Evolutionary conservation across 768 basidiomycete species (phyloP), one percentile per base, ranked within the genome.

Genomic region (Pisolithus marmoratus): DNA sequence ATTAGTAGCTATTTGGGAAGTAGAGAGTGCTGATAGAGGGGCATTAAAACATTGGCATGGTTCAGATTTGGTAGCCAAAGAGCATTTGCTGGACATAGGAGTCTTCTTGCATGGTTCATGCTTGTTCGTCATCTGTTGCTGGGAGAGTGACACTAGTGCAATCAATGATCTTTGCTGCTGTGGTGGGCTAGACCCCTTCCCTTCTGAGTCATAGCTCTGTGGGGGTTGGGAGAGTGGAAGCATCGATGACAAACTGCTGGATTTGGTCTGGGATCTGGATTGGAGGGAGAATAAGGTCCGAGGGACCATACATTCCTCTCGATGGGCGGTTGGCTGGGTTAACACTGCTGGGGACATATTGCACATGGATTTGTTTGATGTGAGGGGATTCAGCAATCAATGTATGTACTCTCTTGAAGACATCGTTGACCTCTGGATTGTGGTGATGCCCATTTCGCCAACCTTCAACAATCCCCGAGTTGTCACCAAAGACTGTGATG

Each of bases 401-500:
- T 1, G 34, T n/a, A 11, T 51, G 46, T 1, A 57, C 9, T 11
- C 45, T 36, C 14, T 46, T 53, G 58, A 58, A 58, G 7, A 58
- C 49, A 6, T 34, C 22, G 27, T 59, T 59, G 50, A 55, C 43
- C 2, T 17, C 27, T 22, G 3, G 14, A 44, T 59, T 59, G 15
- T 41, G 42, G 37, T 57, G 58, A 9, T 38, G n/a, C 4, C 49
- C 40, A 11, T 31, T 46, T 23, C 22, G 12, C 56, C 56, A 59
- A 47, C 55, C 50, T 8, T 57, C 56, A 27, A 59, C 49, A n/a
- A 59, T 41, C 6, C 44, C 42, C 0, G 22, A 46, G 45, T 58
- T 58, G 55, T 58, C 57, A 8, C 50, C 49, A 38, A 44, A 49
- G n/a, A 54, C 37, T 5, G 22, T 53, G 50, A 59, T 5, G 26